Evolutionary conservation across 2,329 filamentous ascomycete species (phyloP).

Genomic region (Talaromyces sp.): DNA sequence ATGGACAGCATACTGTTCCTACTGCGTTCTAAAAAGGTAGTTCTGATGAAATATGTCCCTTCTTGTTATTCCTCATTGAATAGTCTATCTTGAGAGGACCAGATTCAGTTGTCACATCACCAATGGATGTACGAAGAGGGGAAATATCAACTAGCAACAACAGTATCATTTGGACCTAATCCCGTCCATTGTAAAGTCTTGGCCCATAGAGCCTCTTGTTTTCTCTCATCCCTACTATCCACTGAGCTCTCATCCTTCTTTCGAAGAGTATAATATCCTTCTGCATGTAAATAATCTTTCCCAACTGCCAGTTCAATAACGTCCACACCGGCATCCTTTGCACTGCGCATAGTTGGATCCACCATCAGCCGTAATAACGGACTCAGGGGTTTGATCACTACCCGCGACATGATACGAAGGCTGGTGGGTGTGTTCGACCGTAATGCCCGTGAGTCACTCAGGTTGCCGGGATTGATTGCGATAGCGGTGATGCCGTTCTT

Average conservation of each 20-base stretch:
- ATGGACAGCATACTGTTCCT: no score
- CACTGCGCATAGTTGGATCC: conserved; percentile 32
- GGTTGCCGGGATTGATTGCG: conserved; percentile 36
- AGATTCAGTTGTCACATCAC: no score
- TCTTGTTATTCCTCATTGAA: no score
- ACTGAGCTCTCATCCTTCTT: conserved; percentile 31
- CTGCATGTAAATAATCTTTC: conserved; percentile 27
- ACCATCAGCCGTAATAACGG: conserved; percentile 25
- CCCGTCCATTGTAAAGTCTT: conserved; percentile 34
- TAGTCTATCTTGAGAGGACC: no score
- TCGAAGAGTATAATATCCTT: conserved; percentile 35
- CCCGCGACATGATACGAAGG: conserved; percentile 26
- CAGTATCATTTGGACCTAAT: conserved; percentile 22
- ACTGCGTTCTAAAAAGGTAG: no score
- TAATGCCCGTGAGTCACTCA: conserved; percentile 39
- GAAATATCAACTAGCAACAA: conserved; percentile 19
- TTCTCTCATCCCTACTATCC: conserved; percentile 29
- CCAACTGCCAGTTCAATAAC: conserved; percentile 29
- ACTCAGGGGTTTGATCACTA: conserved; percentile 28
- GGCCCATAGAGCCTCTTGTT: conserved; percentile 34
- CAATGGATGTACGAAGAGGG: no score
- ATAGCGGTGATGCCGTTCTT: conserved; percentile 26
- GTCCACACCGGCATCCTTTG: conserved; percentile 30
- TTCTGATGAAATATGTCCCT: not conserved
- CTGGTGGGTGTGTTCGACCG: conserved; percentile 31